phyloP scores from a whole-genome alignment of 139 green algal genomes.

The Volvox africanus region DNA sequence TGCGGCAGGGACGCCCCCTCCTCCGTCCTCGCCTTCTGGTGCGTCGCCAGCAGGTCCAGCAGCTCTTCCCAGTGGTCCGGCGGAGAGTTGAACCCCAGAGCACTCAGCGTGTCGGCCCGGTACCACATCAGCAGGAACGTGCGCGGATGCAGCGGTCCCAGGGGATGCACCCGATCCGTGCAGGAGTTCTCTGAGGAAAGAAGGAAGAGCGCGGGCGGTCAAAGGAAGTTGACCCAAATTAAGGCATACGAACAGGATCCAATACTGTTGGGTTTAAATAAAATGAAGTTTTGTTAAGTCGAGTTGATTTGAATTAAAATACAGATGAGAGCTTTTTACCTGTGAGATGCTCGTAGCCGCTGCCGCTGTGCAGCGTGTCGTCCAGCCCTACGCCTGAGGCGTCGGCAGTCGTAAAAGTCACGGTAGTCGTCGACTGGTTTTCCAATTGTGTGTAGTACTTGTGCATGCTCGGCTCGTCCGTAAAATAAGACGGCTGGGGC shows the following conservation, averaged over 20 bases:
- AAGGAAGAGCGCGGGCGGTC: not conserved
- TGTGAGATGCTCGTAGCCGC: not conserved
- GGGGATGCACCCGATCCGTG: not conserved
- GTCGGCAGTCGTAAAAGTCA: not conserved
- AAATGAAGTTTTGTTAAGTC: no score
- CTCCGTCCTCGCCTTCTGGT: not conserved
- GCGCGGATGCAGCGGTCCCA: constrained; percentile 28
- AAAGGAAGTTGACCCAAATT: not conserved
- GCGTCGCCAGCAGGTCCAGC: not conserved
- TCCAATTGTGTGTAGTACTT: not conserved
- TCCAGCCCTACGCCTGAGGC: not conserved
- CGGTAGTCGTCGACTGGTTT: not conserved
- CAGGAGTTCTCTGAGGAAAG: constrained; percentile 13
- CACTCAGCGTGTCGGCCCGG: not conserved
- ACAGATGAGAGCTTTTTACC: no score
- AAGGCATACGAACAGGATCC: not conserved
- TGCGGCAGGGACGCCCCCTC: not conserved
- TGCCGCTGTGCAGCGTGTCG: not conserved
- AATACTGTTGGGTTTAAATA: no score
- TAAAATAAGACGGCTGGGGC: not conserved
- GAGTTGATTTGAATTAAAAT: no score
- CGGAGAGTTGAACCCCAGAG: not conserved
- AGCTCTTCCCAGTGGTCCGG: not conserved
- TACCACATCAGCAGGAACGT: constrained; percentile 30
- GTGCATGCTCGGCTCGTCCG: not conserved